Evolutionary conservation across 2,329 filamentous ascomycete species (phyloP), one percentile per base, ranked within the genome.

Genomic region (Chalaropsis thielavioides): DNA sequence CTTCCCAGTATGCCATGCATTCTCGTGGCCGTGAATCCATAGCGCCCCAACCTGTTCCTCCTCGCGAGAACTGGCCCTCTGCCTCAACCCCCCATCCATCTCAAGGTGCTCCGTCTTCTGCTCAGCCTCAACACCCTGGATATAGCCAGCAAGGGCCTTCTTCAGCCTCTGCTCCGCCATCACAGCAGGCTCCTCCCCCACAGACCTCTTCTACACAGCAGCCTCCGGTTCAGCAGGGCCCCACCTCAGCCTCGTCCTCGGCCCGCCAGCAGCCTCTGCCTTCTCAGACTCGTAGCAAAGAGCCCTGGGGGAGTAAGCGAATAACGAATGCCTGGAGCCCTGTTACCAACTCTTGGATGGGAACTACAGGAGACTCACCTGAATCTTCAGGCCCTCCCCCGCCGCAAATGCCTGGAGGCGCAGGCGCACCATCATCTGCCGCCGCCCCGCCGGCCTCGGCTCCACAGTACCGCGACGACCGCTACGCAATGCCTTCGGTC

Each of bases 381-480:
- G 62, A 64, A 24, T 51, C 62, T 22, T 19, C 62, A 7, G 19
- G 41, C 0, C 19, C 43, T 22, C 43, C 61, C 2, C 38, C 43
- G 3, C 61, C 61, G 5, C 54, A 31, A n/a, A 51, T 51, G 11
- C 22, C 46, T 51, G 46, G 46, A 6, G 46, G 44, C 35, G 35
- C 35, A 7, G 44, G 46, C 17, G 40, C 27, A 7, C 59, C 38
- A 24, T 46, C 64, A 31, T 51, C 59, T 7, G 49, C 40, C n/a
- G 41, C 10, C 8, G 41, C 22, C 22, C 40, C 63, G 7, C 63
- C 63, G 11, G 13, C 51, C 22, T 41, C 64, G 13, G 35, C 59
- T 35, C 56, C 44, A 1, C 35, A 54, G 22, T 66, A 66, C 61
- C 64, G 64, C 31, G 64, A 66, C 8, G 64, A 66, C 11, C 64